Evolutionary conservation across 2,329 filamentous ascomycete species (phyloP), one percentile per base, ranked within the genome.

Genomic region (Sarocladium brachiariae): DNA sequence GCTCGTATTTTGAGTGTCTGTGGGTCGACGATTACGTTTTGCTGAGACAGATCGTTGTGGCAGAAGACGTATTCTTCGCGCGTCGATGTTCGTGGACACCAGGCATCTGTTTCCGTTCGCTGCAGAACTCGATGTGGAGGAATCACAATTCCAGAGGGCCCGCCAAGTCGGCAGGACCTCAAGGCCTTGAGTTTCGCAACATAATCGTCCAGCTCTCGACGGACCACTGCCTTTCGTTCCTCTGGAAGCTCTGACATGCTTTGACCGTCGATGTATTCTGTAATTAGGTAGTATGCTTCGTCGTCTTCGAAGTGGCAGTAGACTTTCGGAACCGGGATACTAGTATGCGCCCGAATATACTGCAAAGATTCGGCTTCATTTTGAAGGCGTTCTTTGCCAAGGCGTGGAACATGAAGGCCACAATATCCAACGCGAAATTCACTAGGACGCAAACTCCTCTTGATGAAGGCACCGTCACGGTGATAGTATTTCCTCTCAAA

Each of bases 1-100:
- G 62, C 65, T 1, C 48, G 53, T 10, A 70, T 64, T 38, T 65
- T 62, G 34, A 67, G 51, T 4, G 62, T 62, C 1, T 60, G 47
- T 31, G 56, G 56, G 43, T 60, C 51, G 23, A 61, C 58, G 27
- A 61, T 58, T 48, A 61, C 39, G 34, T 60, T 60, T 6, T 39
- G 37, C 19, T 39, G n/a, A 4, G 37, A 39, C 19, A 39, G 18
- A 30, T 61, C 59, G 49, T 56, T 56, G 46, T 61, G 59, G 49
- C 58, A 61, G 34, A 61, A 61, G 27, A 57, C 55, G 33, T 55
- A 61, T 13, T 30, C 27, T 13, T 30, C 27, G 7, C 7, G 7
- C 13, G 27, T 13, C 7, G 7, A 7, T 30, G 27, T 13, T 7
- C 13, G 7, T 30, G 27, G 7, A 13, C 13, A 7, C 60, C 59